Percentiles rank a stretch among this genome's conserved stretches.
Conservation (phyloP, 148 eudicot genomes). For the Heliosperma pusillum region DNA sequence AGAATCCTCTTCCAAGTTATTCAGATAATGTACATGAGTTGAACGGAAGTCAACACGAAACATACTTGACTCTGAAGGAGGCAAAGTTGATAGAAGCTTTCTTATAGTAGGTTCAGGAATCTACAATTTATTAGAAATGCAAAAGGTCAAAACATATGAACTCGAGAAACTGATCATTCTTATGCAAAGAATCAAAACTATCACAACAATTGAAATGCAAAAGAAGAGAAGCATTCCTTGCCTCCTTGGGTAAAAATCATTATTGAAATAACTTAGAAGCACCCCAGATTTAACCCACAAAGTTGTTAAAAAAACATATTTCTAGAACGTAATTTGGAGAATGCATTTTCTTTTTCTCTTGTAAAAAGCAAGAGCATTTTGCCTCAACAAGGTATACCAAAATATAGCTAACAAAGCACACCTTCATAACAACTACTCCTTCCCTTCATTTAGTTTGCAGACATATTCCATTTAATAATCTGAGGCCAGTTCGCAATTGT, state of each 20-base stretch:
- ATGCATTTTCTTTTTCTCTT: background rate
- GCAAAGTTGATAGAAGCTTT: constrained; percentile 69
- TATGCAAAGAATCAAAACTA: background rate
- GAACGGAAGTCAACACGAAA: constrained; percentile 95
- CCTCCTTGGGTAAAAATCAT: background rate
- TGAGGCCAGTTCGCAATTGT: no score
- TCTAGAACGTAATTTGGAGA: background rate
- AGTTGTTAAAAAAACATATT: background rate
- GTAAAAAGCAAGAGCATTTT: background rate
- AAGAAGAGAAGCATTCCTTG: background rate
- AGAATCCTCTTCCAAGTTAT: constrained; percentile 87
- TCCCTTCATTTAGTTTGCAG: no score
- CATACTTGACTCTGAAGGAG: constrained; percentile 61
- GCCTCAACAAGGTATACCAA: background rate
- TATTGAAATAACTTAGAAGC: background rate
- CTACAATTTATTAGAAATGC: constrained; percentile 36
- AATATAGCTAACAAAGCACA: background rate
- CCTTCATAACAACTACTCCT: background rate
- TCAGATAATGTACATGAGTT: constrained; percentile 82
- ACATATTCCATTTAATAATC: no score
- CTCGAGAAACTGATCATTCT: background rate
- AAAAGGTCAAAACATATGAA: constrained; percentile 7
- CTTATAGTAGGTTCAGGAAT: constrained; percentile 65
- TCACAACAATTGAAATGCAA: background rate
- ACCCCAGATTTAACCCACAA: background rate